A percentile compares a stretch with the other conserved stretches of the same genome.
These are phyloP conservation scores for Gamsiella multidivaricata DNA, from an alignment of 192 early-diverging fungal species.

Conservation along the genomic window DNA sequence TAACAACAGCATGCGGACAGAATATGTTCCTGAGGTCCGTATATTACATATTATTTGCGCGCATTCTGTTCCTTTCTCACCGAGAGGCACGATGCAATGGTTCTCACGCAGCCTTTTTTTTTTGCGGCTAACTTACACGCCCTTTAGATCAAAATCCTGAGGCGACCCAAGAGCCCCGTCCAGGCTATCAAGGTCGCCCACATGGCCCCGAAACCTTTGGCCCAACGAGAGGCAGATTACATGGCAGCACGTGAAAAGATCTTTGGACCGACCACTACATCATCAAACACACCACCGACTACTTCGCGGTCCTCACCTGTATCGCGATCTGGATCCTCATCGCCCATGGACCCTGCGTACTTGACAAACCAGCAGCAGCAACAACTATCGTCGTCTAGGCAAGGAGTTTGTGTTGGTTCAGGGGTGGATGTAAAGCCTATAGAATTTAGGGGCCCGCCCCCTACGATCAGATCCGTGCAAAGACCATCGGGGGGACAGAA, in stretches of 20 bases:
- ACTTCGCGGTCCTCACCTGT: not conserved
- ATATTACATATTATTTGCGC: no score
- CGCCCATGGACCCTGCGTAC: no score
- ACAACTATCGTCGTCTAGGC: no score
- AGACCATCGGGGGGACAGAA: not conserved
- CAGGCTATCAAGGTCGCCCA: not conserved
- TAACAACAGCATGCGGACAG: conserved; percentile 23
- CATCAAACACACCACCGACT: not conserved
- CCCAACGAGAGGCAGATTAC: conserved; percentile 46
- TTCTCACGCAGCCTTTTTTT: not conserved
- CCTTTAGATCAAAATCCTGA: conserved; percentile 49
- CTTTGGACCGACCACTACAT: conserved; percentile 30
- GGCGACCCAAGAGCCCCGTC: conserved; percentile 45
- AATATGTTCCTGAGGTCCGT: conserved; percentile 42
- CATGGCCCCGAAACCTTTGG: conserved; percentile 21
- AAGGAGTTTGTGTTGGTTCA: no score
- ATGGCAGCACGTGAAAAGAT: conserved; percentile 51
- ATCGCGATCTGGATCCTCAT: conserved; percentile 13
- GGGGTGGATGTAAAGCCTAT: conserved; percentile 17
- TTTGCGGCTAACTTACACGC: not conserved
- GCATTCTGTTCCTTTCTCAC: not conserved
- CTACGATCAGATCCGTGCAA: conserved; percentile 1
- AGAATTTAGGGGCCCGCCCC: conserved; percentile 23
- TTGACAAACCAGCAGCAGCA: no score
- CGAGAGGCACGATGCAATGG: not conserved